Percentiles rank a stretch among this genome's conserved stretches.
Conservation (phyloP, 129 eudicot species). For the Flaveria ramosissima region DNA sequence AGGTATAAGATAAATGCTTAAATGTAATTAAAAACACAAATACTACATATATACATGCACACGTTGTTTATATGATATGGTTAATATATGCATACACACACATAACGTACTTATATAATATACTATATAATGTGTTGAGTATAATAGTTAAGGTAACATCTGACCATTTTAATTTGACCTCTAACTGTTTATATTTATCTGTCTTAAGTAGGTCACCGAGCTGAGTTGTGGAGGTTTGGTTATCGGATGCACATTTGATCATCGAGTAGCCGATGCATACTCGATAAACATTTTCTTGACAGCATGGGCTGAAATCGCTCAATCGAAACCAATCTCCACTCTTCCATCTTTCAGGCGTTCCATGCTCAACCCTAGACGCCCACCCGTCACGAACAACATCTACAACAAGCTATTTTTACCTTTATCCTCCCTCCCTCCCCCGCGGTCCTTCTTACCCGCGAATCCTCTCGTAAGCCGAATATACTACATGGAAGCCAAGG, state of each 20-base stretch:
- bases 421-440: constrained; percentile 41
- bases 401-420: constrained; percentile 42
- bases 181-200: neutral
- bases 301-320: constrained; percentile 61
- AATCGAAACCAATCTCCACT: constrained; percentile 25
- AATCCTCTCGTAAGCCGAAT: constrained; percentile 49
- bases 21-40: too few relatives aligned
- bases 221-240: constrained; percentile 63
- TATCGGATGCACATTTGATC: constrained; percentile 65
- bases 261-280: constrained; percentile 63
- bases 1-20: too few relatives aligned
- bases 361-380: constrained; percentile 54
- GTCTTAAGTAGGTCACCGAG: constrained; percentile 48
- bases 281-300: constrained; percentile 54
- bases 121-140: too few relatives aligned
- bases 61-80: too few relatives aligned
- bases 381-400: constrained; percentile 29
- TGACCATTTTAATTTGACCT: too few relatives aligned
- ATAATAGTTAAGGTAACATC: too few relatives aligned
- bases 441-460: constrained; percentile 3
- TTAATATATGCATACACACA: too few relatives aligned
- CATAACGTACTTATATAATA: too few relatives aligned
- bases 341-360: constrained; percentile 59
- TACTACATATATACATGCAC: too few relatives aligned
- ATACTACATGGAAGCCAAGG: constrained; percentile 38